Percentiles rank a stretch among this genome's conserved stretches.
Conservation (phyloP, 176 grass and related monocot genomes). For the Olyra latifolia region DNA sequence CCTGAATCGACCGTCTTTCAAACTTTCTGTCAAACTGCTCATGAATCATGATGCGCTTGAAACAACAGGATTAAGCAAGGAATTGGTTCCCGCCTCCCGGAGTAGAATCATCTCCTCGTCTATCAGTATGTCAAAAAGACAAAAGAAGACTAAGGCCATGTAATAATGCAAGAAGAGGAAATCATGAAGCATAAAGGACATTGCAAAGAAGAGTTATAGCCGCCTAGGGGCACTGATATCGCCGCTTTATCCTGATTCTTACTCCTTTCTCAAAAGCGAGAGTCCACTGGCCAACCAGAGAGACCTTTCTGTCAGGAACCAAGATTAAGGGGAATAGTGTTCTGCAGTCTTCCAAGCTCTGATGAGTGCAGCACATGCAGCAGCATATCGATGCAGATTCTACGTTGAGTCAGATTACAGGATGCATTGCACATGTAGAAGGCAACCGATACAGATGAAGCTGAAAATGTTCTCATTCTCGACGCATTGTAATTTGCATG, state of each 20-base stretch:
- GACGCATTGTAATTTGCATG: neutral
- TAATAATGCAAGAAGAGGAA: constrained; percentile 20
- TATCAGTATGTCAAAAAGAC: constrained; percentile 12
- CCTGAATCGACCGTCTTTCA: neutral
- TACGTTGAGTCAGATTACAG: neutral
- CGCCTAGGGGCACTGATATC: constrained; percentile 28
- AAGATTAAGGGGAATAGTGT: constrained; percentile 32
- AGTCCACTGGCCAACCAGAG: neutral
- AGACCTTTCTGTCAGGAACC: neutral
- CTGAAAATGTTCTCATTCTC: constrained; percentile 1
- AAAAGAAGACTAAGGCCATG: constrained; percentile 14
- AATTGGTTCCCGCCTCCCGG: constrained; percentile 39
- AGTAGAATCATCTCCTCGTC: constrained; percentile 13
- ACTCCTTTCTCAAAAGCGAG: constrained; percentile 28
- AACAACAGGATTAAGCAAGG: constrained; percentile 36
- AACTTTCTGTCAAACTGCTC: constrained; percentile 1
- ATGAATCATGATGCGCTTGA: neutral
- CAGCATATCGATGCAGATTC: constrained; percentile 4
- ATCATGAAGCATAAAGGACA: constrained; percentile 42
- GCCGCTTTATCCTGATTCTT: constrained; percentile 44
- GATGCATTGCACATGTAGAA: neutral
- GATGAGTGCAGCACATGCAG: constrained; percentile 9
- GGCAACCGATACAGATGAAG: neutral
- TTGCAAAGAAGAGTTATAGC: constrained; percentile 39
- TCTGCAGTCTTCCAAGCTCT: constrained; percentile 15